A percentile compares a stretch with the other conserved stretches of the same genome.
Evolutionary conservation across 139 green algal genomes (phyloP).

Genomic region (Chlamydomonas applanata): DNA sequence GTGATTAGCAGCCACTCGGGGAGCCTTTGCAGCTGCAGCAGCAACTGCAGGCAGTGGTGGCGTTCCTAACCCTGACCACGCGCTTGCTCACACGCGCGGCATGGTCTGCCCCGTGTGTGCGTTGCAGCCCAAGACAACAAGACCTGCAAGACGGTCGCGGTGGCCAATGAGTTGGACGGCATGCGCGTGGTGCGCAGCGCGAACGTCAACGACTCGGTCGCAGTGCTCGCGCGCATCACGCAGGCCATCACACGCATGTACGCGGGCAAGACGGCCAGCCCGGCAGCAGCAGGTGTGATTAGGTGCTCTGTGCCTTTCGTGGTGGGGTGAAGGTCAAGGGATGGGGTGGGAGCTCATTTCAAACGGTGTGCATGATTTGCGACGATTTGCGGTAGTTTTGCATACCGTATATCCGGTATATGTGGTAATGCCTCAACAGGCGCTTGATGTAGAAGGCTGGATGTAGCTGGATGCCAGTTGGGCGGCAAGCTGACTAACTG

Average conservation of each 20-base stretch:
- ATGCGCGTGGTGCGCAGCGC: constrained; percentile 23
- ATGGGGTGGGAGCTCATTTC: not conserved
- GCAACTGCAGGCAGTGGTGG: no score
- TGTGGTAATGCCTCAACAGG: no score
- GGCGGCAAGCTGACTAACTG: no score
- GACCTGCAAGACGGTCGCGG: constrained; percentile 10
- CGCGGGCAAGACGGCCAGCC: not conserved
- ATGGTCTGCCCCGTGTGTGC: not conserved
- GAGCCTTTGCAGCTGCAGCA: no score
- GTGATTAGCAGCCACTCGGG: no score
- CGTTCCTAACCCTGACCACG: no score
- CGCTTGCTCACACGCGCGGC: no score
- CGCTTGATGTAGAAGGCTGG: not conserved
- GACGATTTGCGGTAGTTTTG: no score
- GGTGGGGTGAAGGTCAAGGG: not conserved
- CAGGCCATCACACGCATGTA: constrained; percentile 20
- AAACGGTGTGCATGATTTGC: not conserved
- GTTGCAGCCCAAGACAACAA: constrained; percentile 20
- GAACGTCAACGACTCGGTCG: constrained; percentile 2
- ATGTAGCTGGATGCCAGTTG: no score
- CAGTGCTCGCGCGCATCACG: constrained; percentile 20
- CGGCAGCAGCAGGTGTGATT: not conserved
- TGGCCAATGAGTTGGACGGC: constrained; percentile 25
- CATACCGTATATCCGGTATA: no score
- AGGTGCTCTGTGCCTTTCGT: not conserved